Evolutionary conservation across 2,329 filamentous ascomycete genomes (phyloP).

Genomic region (Xylariaceae sp.): DNA sequence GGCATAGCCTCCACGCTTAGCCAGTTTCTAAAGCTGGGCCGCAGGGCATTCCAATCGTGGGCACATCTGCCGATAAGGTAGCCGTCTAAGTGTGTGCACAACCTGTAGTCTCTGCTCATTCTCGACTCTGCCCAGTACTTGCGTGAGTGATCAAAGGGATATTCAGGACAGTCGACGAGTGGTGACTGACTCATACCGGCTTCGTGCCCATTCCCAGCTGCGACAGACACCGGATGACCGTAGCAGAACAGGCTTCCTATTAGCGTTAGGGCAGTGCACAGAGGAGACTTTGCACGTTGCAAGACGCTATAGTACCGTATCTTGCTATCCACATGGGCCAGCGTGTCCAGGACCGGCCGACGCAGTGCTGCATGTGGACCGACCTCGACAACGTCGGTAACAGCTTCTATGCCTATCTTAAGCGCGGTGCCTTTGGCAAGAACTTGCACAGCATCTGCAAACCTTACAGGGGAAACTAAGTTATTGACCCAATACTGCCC

Average conservation of each 20-base stretch:
- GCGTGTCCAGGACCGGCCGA: too few relatives aligned
- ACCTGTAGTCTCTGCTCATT: constrained; percentile 36
- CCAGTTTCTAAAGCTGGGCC: constrained; percentile 44
- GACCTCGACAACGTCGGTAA: neutral
- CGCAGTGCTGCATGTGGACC: too few relatives aligned
- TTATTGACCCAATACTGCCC: constrained; percentile 13
- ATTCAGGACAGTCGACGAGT: constrained; percentile 39
- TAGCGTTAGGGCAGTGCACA: constrained; percentile 1
- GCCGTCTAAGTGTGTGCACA: constrained; percentile 24
- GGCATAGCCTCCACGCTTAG: constrained; percentile 41
- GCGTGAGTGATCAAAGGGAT: constrained; percentile 42
- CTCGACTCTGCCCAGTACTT: too few relatives aligned
- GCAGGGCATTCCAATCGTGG: constrained; percentile 23
- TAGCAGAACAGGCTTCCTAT: constrained; percentile 15
- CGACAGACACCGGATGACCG: constrained; percentile 16
- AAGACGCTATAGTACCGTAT: too few relatives aligned
- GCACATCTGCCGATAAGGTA: constrained; percentile 31
- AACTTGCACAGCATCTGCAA: constrained; percentile 11
- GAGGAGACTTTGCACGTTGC: too few relatives aligned
- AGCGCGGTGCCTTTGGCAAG: neutral
- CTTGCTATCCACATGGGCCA: too few relatives aligned
- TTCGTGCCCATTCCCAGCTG: constrained; percentile 4
- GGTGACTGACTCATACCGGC: neutral
- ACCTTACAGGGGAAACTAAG: constrained; percentile 9
- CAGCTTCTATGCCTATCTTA: neutral